Evolutionary conservation across 352 stramenopile species (phyloP).

Genomic region (Aphanomyces stellatus): DNA sequence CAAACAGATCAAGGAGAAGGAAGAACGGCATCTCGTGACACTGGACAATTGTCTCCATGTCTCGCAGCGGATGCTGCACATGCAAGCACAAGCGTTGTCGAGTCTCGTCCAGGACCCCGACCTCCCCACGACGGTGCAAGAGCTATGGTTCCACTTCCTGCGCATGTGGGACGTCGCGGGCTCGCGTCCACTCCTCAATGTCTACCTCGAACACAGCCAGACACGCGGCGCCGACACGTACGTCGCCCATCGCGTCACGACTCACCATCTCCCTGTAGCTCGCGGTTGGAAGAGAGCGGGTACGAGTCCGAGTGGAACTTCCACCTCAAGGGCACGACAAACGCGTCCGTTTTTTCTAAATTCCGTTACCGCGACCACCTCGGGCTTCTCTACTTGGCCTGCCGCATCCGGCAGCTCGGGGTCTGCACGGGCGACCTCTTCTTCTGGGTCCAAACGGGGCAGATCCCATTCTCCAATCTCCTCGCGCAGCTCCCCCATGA

Average conservation of each 20-base stretch:
- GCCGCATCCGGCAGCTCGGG: neutral
- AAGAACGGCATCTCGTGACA: neutral
- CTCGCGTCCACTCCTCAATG: constrained; percentile 7
- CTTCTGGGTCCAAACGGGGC: neutral
- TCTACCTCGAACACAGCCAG: constrained; percentile 3
- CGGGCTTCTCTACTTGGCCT: constrained; percentile 7
- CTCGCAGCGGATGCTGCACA: constrained; percentile 1
- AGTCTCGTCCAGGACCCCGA: neutral
- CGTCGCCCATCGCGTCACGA: neutral
- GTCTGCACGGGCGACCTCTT: constrained; percentile 9
- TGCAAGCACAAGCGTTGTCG: constrained; percentile 7
- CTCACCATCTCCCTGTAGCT: neutral
- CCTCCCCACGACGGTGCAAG: neutral
- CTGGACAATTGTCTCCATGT: constrained; percentile 18
- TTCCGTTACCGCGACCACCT: constrained; percentile 4
- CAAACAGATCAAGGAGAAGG: neutral
- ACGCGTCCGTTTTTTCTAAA: neutral
- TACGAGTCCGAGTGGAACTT: constrained; percentile 17
- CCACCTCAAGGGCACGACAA: neutral
- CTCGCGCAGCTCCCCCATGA: neutral
- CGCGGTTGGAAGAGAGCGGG: neutral
- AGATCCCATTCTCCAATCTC: neutral
- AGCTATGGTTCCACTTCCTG: constrained; percentile 16
- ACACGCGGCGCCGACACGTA: neutral
- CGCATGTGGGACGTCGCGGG: neutral